Conservation (phyloP, 2,329 filamentous ascomycete species). For the Xylaria sp. region DNA sequence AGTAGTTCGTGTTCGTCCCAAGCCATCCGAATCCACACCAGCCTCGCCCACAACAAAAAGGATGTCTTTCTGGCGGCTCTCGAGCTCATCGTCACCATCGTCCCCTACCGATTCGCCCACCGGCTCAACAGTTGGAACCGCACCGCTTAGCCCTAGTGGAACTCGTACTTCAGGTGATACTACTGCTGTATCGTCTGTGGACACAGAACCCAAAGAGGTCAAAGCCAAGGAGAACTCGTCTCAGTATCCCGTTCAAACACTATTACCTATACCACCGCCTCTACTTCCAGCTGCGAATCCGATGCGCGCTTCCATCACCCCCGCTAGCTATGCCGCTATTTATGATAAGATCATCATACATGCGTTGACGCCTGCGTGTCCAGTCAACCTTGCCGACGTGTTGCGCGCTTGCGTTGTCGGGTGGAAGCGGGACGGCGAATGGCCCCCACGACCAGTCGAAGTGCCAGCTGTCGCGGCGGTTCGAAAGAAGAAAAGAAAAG, state of each 20-base stretch:
- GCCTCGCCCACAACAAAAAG: slow-evolving; percentile 58
- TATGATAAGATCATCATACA: slow-evolving; percentile 91
- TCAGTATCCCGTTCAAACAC: slow-evolving; percentile 65
- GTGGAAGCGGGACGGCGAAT: slow-evolving; percentile 94
- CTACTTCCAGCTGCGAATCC: slow-evolving; percentile 79
- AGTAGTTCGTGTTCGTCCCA: slow-evolving; percentile 64
- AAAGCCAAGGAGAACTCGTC: slow-evolving; percentile 52
- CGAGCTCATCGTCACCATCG: slow-evolving; percentile 55
- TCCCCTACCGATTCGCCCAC: slow-evolving; percentile 48
- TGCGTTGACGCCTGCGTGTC: slow-evolving; percentile 82
- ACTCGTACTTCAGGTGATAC: slow-evolving; percentile 52
- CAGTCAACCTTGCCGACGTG: slow-evolving; percentile 87
- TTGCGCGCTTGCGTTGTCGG: slow-evolving; percentile 83
- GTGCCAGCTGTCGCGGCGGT: slow-evolving; percentile 53
- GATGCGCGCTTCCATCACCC: slow-evolving; percentile 80
- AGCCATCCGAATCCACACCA: slow-evolving; percentile 49
- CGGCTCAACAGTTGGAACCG: slow-evolving; percentile 39
- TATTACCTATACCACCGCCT: slow-evolving; percentile 79
- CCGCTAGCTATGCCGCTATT: slow-evolving; percentile 80
- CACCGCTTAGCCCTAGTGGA: slow-evolving; percentile 46
- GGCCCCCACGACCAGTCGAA: slow-evolving; percentile 75
- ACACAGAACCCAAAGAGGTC: slow-evolving; percentile 54
- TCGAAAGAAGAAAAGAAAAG: slow-evolving; percentile 56
- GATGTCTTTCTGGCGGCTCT: slow-evolving; percentile 62
- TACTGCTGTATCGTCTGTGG: slow-evolving; percentile 56